These are phyloP conservation scores for Colletotrichum musae DNA, from an alignment of 2,329 filamentous ascomycete genomes.

Conservation along the genomic window DNA sequence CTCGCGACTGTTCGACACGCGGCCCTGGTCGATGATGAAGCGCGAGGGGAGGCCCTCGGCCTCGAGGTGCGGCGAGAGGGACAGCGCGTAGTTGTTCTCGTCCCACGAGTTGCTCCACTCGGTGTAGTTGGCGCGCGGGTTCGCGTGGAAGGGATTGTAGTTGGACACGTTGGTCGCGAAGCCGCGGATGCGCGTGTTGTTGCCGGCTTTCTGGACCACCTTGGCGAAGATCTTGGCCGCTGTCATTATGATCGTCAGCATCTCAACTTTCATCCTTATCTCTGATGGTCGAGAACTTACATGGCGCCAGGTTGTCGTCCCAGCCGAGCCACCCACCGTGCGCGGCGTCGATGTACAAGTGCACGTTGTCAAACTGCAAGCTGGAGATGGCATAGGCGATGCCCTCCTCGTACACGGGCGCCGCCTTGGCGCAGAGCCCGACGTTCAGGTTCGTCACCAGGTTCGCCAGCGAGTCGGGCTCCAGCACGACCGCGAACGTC, in stretches of 20 bases:
- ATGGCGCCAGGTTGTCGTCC: slow-evolving; percentile 54
- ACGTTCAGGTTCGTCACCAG: slow-evolving; percentile 56
- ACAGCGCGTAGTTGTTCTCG: slow-evolving; percentile 57
- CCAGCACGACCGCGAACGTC: slow-evolving; percentile 59
- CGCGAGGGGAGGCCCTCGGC: slow-evolving; percentile 56
- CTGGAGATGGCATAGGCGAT: slow-evolving; percentile 57
- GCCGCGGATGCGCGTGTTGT: slow-evolving; percentile 53
- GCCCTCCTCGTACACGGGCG: slow-evolving; percentile 56
- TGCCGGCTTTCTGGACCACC: slow-evolving; percentile 53
- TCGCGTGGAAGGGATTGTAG: slow-evolving; percentile 56
- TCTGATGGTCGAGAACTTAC: slow-evolving; percentile 43
- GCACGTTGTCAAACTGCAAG: slow-evolving; percentile 55
- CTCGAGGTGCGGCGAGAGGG: slow-evolving; percentile 55
- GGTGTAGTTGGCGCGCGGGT: slow-evolving; percentile 56
- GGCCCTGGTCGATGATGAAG: slow-evolving; percentile 63
- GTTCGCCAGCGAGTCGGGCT: slow-evolving; percentile 62
- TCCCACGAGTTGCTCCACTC: slow-evolving; percentile 57
- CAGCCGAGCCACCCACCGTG: slow-evolving; percentile 61
- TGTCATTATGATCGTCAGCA: slow-evolving; percentile 26
- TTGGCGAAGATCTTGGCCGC: slow-evolving; percentile 57
- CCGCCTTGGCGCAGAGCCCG: slow-evolving; percentile 54
- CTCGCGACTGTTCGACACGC: slow-evolving; percentile 54
- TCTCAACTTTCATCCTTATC: neutral
- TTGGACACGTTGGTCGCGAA: slow-evolving; percentile 63
- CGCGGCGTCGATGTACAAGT: slow-evolving; percentile 58